phyloP scores from a whole-genome alignment of 345 rosid genomes.

The Geranium brycei region DNA sequence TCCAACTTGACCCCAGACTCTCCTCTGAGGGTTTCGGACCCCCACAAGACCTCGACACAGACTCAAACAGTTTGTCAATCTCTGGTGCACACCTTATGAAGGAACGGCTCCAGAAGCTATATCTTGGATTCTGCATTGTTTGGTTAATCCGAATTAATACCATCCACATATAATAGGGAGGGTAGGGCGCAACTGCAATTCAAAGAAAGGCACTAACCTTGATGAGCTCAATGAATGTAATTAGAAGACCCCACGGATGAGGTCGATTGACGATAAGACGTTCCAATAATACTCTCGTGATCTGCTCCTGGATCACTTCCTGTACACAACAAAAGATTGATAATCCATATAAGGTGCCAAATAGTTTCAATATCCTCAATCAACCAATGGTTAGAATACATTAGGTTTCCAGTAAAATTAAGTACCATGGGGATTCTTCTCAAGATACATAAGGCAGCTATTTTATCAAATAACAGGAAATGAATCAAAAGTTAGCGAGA shows the following conservation, averaged over 20 bases:
- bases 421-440: not conserved
- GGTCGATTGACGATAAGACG: conserved; percentile 88
- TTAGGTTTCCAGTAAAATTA: too few relatives aligned
- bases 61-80: conserved; percentile 79
- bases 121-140: conserved; percentile 55
- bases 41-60: conserved; percentile 73
- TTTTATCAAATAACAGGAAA: too few relatives aligned
- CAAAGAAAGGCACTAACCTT: conserved; percentile 28
- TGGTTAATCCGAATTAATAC: not conserved
- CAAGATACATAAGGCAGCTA: not conserved
- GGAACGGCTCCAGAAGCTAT: conserved; percentile 67
- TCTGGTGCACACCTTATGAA: conserved; percentile 81
- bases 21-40: conserved; percentile 57
- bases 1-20: conserved; percentile 77
- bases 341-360: not conserved
- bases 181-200: not conserved
- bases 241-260: conserved; percentile 99
- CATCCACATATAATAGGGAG: not conserved
- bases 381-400: not conserved
- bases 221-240: conserved; percentile 94
- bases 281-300: conserved; percentile 86
- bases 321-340: conserved; percentile 13
- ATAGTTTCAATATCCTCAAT: not conserved
- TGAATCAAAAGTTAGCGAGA: not conserved
- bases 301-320: conserved; percentile 98